Conservation (phyloP, 1,284 basidiomycete genomes). For the Tylopilus sp. region DNA sequence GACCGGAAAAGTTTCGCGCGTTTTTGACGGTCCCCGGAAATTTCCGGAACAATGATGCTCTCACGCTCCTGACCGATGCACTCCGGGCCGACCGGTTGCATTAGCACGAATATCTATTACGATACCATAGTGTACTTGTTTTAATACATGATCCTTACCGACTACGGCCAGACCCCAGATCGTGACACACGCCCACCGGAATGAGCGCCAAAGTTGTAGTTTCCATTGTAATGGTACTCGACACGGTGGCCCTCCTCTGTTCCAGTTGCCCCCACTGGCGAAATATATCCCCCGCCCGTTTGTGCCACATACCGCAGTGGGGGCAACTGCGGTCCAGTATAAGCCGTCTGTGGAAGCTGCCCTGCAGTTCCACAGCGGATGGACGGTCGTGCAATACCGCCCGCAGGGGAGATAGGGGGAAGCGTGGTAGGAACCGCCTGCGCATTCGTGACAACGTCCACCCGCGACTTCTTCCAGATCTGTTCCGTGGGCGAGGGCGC, state of each 20-base stretch:
- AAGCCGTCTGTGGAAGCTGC: conserved; percentile 21
- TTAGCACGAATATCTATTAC: too few species aligned
- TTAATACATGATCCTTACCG: conserved; percentile 20
- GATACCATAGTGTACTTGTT: conserved; percentile 14
- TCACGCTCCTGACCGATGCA: conserved; percentile 37
- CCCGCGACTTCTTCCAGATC: conserved; percentile 69
- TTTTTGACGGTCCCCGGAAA: conserved; percentile 38
- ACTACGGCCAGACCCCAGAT: conserved; percentile 31
- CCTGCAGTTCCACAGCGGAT: conserved; percentile 16
- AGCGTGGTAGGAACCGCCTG: conserved; percentile 14
- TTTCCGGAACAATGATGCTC: conserved; percentile 38
- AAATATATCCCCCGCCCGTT: conserved; percentile 22
- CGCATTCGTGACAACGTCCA: conserved; percentile 34
- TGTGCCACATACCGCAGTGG: conserved; percentile 29
- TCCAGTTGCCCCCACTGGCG: conserved; percentile 17
- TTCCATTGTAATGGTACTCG: conserved; percentile 27
- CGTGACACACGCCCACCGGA: conserved; percentile 25
- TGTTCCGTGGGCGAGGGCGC: conserved; percentile 54
- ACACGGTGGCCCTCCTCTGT: conserved; percentile 23
- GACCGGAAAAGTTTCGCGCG: conserved; percentile 36
- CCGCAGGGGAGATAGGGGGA: conserved; percentile 23
- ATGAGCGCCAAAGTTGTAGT: conserved; percentile 23
- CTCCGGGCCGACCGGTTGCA: conserved; percentile 3
- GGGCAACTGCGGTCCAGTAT: conserved; percentile 26
- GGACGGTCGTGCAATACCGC: conserved; percentile 11